Evolutionary conservation across 2,329 filamentous ascomycete species (phyloP), one percentile per base, ranked within the genome.

Genomic region (Ambrosiella xylebori): DNA sequence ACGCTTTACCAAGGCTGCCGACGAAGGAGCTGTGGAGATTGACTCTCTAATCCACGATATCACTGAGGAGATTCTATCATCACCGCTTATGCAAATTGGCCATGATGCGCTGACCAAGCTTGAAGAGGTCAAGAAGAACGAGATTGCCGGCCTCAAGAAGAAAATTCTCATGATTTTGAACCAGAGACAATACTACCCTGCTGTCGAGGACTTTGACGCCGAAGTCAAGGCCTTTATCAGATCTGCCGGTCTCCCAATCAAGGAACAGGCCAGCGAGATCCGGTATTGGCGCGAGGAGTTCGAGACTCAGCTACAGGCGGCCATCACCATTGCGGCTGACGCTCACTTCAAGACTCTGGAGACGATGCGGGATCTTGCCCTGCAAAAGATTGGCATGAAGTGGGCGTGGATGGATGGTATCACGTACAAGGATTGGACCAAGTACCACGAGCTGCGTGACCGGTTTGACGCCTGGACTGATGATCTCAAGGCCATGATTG

Each of bases 361-460:
- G 62, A 80, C 81, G 65, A 90, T 93, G 61, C 82, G 87, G 47
- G 85, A 90, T 64, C 76, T 95, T 40, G 88, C 89, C 5, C 76
- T 96, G 39, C 88, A 95, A 67, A 88, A 94, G 68, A 88, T 96
- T 57, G 90, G 90, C 59, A 91, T 94, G 82, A 81, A 80, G 66
- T 98, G 93, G 90, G 89, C 91, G 11, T 95, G 88, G 84, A 93
- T 89, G 72, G 89, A 97, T 59, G 88, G 88, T 38, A 80, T 98
- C 61, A 95, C 91, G 1, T 96, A 98, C 75, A 90, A 94, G 69
- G 89, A 98, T 68, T 98, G 93, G 93, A 81, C 85, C 61, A 93
- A 91, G 68, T 98, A 95, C 67, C 89, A 97, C 68, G 81, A 86
- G 61, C 75, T 98, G 59, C 94, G 87, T 72, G 80, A 79, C 57